Percentiles rank a stretch among this genome's conserved stretches.
Evolutionary conservation across 73 alveolate genomes (phyloP).

Genomic region (Effrenium voratum): DNA sequence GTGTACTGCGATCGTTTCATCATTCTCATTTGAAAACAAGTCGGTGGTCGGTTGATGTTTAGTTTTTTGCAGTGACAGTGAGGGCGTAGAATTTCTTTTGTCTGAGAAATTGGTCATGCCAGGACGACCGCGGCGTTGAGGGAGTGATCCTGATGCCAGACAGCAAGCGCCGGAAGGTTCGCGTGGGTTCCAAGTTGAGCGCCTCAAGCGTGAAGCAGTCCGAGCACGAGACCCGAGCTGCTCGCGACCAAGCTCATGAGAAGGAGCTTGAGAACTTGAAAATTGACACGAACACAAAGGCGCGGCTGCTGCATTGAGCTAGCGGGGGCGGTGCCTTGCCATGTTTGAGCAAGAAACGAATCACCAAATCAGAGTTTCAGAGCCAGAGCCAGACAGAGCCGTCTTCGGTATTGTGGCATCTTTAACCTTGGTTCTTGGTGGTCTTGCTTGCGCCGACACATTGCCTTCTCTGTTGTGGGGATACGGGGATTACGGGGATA

Average conservation of each 20-base stretch:
- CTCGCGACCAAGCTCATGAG: background rate
- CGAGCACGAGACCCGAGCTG: background rate
- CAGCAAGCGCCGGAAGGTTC: background rate
- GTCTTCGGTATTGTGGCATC: background rate
- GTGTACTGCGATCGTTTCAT: no score
- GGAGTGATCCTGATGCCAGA: background rate
- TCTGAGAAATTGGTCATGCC: background rate
- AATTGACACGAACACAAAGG: background rate
- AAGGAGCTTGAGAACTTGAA: background rate
- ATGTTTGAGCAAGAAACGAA: background rate
- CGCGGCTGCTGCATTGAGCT: background rate
- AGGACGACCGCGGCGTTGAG: conserved; percentile 34
- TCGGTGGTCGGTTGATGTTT: background rate
- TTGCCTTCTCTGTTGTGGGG: background rate
- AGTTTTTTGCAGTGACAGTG: background rate
- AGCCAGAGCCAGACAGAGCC: background rate
- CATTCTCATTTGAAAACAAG: background rate
- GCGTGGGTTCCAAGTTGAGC: background rate
- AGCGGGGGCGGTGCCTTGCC: background rate
- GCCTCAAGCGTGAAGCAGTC: background rate
- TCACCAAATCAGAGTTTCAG: background rate
- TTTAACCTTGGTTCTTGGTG: background rate
- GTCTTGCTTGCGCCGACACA: background rate
- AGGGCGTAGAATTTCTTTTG: background rate
- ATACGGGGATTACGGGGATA: no score